Evolutionary conservation across 176 grass and related monocot species (phyloP), one percentile per base, ranked within the genome.

Genomic region (Leersia perrieri): DNA sequence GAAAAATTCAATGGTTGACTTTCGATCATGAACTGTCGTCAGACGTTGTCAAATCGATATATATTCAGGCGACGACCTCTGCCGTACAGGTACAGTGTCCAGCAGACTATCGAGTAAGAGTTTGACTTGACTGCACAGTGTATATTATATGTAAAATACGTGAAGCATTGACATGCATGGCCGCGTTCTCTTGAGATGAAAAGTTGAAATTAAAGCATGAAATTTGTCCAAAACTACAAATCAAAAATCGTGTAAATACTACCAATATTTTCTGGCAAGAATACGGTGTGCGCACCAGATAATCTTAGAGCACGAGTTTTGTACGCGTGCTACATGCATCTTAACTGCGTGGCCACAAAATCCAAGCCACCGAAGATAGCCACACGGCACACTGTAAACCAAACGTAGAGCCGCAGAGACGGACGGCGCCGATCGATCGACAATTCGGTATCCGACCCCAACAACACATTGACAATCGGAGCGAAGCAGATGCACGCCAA

Each of bases 1-100:
- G 70, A 85, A 72, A 3, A 35, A 32, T 89, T 86, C 73, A 73
- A 86, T 45, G 45, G 66, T 62, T 89, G 78, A 89, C 83, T 72
- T 86, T 6, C 15, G 38, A 74, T 80, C 25, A 18, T 72, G 65
- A 72, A 85, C 38, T 66, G 66, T 39, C 84, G 14, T 40, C 26
- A 60, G 70, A 66, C n/a, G 70, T 20, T 55, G 68, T 83, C 82
- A 45, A 74, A n/a, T 84, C 69, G 8, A 22, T 10, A 47, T 22
- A 76, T 57, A 9, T 62, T 53, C 77, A 1, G 70, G 63, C 70
- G 87, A 64, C 82, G 76, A 85, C 70, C 76, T 26, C 63, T 75
- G 79, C 31, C 16, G 5, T 11, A 36, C 20, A 29, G 10, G 7
- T 60, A 61, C 36, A 29, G 49, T 45, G 49, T 9, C 36, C n/a